These are phyloP conservation scores for Fusarium piperis DNA, from an alignment of 2,329 filamentous ascomycete species.

Conservation along the genomic window DNA sequence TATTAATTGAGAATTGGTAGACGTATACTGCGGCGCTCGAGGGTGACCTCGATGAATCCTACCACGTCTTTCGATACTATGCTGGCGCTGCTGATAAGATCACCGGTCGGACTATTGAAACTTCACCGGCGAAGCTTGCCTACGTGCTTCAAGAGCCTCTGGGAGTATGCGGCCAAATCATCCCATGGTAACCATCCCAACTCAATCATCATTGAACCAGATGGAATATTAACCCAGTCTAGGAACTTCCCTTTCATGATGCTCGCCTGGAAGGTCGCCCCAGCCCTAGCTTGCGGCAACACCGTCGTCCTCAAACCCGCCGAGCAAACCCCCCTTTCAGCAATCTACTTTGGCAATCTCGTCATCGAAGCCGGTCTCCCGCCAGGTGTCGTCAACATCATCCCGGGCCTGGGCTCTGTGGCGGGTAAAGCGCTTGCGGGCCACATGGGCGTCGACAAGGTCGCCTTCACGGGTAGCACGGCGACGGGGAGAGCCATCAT, in stretches of 20 bases:
- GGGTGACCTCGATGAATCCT: constrained; percentile 62
- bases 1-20: not conserved
- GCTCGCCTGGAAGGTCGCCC: constrained; percentile 77
- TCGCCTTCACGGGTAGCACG: constrained; percentile 77
- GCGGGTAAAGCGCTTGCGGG: constrained; percentile 71
- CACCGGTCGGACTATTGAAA: constrained; percentile 74
- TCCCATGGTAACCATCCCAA: constrained; percentile 56
- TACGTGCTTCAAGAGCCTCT: constrained; percentile 75
- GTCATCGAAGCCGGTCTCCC: constrained; percentile 76
- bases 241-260: constrained; percentile 37
- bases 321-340: constrained; percentile 68
- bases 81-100: constrained; percentile 77
- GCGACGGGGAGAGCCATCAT: constrained; percentile 73
- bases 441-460: constrained; percentile 72
- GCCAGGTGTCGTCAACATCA: constrained; percentile 75
- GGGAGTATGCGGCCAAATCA: constrained; percentile 74
- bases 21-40: constrained; percentile 53
- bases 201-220: accelerated
- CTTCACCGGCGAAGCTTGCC: constrained; percentile 69
- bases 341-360: constrained; percentile 68
- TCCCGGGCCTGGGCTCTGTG: constrained; percentile 71
- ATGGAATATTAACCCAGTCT: not conserved
- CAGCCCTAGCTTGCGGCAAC: constrained; percentile 69
- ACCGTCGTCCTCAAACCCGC: constrained; percentile 67
- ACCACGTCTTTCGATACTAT: constrained; percentile 68